Evolutionary conservation across 768 basidiomycete genomes (phyloP).

Genomic region (Mycena kentingensis): DNA sequence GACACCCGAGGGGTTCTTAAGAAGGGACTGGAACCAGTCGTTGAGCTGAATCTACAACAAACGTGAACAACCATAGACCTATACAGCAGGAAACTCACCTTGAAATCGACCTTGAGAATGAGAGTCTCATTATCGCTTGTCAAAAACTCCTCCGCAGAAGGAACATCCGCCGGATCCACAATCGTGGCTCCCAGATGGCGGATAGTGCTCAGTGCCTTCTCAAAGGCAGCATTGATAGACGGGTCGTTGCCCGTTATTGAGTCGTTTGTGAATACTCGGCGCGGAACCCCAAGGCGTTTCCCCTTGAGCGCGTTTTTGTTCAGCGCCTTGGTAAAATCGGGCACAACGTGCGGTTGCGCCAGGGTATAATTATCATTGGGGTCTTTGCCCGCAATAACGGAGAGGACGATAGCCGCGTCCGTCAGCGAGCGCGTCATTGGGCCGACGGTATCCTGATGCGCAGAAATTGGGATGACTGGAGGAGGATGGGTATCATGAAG

Average conservation of each 20-base stretch:
- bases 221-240: constrained; percentile 40
- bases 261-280: constrained; percentile 38
- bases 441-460: constrained; percentile 60
- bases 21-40: constrained; percentile 47
- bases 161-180: constrained; percentile 63
- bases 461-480: constrained; percentile 57
- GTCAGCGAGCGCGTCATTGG: constrained; percentile 54
- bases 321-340: constrained; percentile 57
- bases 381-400: constrained; percentile 56
- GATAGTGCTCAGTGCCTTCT: constrained; percentile 39
- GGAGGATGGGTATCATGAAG: not conserved
- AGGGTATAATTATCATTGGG: constrained; percentile 56
- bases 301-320: constrained; percentile 47
- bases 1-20: constrained; percentile 57
- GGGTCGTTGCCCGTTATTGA: constrained; percentile 35
- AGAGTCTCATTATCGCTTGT: constrained; percentile 52
- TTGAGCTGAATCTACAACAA: constrained; percentile 51
- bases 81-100: constrained; percentile 37
- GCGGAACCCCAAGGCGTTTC: constrained; percentile 56
- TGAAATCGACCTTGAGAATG: constrained; percentile 58
- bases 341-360: constrained; percentile 51
- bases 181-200: constrained; percentile 48
- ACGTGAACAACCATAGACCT: not conserved
- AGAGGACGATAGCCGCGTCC: constrained; percentile 57
- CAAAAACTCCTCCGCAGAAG: constrained; percentile 52